These are phyloP conservation scores for Aspergillus candidus DNA, from an alignment of 2,329 filamentous ascomycete genomes.

Conservation along the genomic window DNA sequence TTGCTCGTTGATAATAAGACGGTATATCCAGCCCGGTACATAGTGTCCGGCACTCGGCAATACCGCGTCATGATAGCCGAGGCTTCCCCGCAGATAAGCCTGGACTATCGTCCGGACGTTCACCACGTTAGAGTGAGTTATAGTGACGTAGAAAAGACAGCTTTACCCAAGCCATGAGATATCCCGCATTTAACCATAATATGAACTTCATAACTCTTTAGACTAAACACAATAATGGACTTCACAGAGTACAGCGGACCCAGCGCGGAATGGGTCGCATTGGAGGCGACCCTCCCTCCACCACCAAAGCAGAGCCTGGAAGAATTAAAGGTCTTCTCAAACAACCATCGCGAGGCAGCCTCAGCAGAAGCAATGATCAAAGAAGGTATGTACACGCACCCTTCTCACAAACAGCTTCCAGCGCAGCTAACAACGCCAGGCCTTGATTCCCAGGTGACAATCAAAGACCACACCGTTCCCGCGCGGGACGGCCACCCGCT, in stretches of 20 bases:
- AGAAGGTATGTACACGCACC: conserved; percentile 13
- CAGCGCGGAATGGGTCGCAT: conserved; percentile 42
- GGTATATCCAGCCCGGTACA: no score
- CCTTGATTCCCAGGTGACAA: conserved; percentile 25
- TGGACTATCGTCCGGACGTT: no score
- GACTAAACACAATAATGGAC: conserved; percentile 23
- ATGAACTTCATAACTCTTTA: not conserved
- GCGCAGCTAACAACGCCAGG: conserved; percentile 9
- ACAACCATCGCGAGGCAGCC: conserved; percentile 29
- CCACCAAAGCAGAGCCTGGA: conserved; percentile 14
- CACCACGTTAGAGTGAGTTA: no score
- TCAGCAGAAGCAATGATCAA: conserved; percentile 27
- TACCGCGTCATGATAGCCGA: no score
- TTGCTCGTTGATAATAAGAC: no score
- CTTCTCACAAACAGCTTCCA: conserved; percentile 1
- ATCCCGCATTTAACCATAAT: no score
- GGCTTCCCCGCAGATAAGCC: no score
- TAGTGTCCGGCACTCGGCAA: no score
- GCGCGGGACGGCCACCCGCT: conserved; percentile 43
- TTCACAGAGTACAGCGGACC: conserved; percentile 39
- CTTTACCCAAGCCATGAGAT: no score
- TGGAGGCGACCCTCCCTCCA: conserved; percentile 30
- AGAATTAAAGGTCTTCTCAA: conserved; percentile 22
- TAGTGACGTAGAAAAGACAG: no score
- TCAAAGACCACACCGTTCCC: conserved; percentile 34